Evolutionary conservation across 2,329 filamentous ascomycete genomes (phyloP), one percentile per base, ranked within the genome.

Genomic region (Metarhizium humberi): DNA sequence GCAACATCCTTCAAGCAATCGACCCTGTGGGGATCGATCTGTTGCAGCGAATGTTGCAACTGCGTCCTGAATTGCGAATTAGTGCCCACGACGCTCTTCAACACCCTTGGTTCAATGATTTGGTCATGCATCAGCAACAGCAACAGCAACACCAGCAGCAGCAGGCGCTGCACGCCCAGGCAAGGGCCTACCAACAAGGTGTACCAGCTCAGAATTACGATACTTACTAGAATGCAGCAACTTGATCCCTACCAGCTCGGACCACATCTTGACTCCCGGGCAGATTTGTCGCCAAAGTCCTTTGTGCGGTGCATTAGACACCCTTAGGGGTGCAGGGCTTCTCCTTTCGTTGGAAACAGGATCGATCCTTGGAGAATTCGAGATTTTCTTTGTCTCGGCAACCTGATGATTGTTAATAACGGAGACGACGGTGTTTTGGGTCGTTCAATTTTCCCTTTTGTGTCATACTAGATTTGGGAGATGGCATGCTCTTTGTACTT

Each of bases 101-200:
- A 62, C 94, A 99, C 69, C 89, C 87, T 0, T 99, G 94, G 94
- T 99, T 99, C 75, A 82, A 78, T 59, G 88, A 92, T 63, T 70
- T 91, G 16, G 75, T 84, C 14, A 76, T 82, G 64, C 77, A 79
- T 57, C 77, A 82, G 56, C 77, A 79, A 52, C 73, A 74, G 53
- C 69, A 61, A 8, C 59, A 63, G 6, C 73, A 74, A 53, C 69
- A 61, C 6, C 59, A 63, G 6, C 59, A 61, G 58, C 57, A 62
- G 36, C 62, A 74, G 55, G 67, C 67, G 36, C 62, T 76, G 59
- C 75, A 77, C 57, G 68, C 73, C 14, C 75, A 77, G 56, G 67
- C 69, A 52, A 70, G 69, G 52, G 66, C 61, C 36, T 75, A 75
- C 55, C 67, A 70, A 38, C 73, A 72, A 53, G 60, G 67, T 29